Evolutionary conservation across 2,329 filamentous ascomycete genomes (phyloP), one percentile per base, ranked within the genome.

Genomic region (Thielaviopsis punctulata): DNA sequence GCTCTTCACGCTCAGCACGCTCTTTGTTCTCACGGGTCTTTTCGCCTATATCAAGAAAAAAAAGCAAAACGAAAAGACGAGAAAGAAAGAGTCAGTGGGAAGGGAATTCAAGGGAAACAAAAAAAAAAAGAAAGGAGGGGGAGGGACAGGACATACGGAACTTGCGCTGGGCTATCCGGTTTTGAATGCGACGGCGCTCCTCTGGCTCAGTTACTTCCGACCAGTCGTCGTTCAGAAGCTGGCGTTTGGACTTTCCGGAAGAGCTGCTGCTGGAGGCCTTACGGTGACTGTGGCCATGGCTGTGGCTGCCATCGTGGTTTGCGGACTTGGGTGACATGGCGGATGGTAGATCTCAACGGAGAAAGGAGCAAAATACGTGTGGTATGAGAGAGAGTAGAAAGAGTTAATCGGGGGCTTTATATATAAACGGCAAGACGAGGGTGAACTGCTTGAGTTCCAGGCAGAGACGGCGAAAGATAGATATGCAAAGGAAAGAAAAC

Each of bases 151-250:
- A 59, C 80, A 61, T 73, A 87, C 84, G 74, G 59, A 86, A 87
- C 60, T 86, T 86, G 58, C 83, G 73, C 60, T 87, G 84, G 1
- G 83, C 83, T 56, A 86, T 75, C 51, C 82, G 76, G 62, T 88
- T 88, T 63, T 88, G 84, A 49, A 87, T 82, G 55, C 82, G 79
- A 56, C 84, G 72, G 61, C 84, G 73, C 66, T 86, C 80, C 55
- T 79, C 79, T 0, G 81, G 80, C 58, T 87, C 82, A 6, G 75
- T 76, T 44, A 87, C 73, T 0, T 80, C 74, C 24, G 75, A 71
- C 84, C 84, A 88, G 65, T 86, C 77, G 57, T 83, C 73, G 2
- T 68, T 68, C 57, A 72, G 73, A 21, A 51, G 46, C 19, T 63
- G 48, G 27, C 60, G 60, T 57, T 66, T 67, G 4, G 68, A 62